Base-by-base conservation (phyloP, 768 basidiomycete species). In the Lactarius psammicola region DNA sequence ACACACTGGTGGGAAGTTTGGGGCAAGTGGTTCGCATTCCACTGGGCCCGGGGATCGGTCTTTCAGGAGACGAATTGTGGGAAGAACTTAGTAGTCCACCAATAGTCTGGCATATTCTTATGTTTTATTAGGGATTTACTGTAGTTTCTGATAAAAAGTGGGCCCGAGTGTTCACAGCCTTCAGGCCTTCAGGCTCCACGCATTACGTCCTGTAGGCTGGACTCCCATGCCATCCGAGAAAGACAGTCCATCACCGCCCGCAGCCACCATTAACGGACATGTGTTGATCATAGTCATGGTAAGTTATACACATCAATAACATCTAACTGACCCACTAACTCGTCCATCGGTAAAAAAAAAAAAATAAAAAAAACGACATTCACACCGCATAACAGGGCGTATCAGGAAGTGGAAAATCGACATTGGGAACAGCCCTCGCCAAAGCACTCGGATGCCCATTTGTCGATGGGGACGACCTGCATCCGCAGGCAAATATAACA, bases 401-500 rank as follows among this genome's bases (percentile, higher is more conserved):
- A 3, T 89, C 82, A 0, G 88, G 88, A 17, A 85, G 86, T 36
- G 88, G 90, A 9, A 90, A 90, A 73, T 84, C 85, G 33, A 90
- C 88, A 26, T 79, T 94, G 1, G 92, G 89, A 0, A 69, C 68
- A 5, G 85, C 84, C 8, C 78, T 95, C n/a, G 83, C 90, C 8
- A 70, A 77, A 44, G 78, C 79, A 31, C 80, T 93, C 56, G 75
- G 75, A n/a, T 68, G 93, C 66, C 88, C 93, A 1, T 96, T 90
- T 77, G 78, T 94, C 65, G 95, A 98, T 72, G 95, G 90, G 33
- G 95, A 97, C 74, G 87, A 90, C 67, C 81, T 97, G 33, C 95
- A 98, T 73, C 90, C 95, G 0, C 72, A 79, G 28, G 75, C 83
- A 15, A 96, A 96, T 75, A 84, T 96, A 49, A 84, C 33, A 98